These are phyloP conservation scores for Prunus mume DNA, from an alignment of 306 rosid genomes.

Conservation along the genomic window DNA sequence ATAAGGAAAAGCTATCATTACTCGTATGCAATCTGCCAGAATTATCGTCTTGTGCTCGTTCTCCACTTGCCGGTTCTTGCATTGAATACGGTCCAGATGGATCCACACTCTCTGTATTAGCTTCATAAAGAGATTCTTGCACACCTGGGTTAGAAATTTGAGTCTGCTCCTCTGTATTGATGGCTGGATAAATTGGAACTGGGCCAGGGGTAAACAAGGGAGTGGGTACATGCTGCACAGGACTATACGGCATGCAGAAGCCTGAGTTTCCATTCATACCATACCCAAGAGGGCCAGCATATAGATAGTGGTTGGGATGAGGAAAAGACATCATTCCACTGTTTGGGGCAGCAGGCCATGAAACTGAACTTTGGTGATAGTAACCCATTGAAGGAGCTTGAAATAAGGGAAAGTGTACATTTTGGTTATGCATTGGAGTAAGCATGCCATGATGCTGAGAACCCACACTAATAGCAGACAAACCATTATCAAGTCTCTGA, in stretches of 20 bases:
- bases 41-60: slow-evolving; percentile 35
- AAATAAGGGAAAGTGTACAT: slow-evolving; percentile 65
- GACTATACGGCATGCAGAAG: slow-evolving; percentile 77
- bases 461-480: slow-evolving; percentile 48
- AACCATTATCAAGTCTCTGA: slow-evolving; percentile 46
- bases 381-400: slow-evolving; percentile 76
- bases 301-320: slow-evolving; percentile 66
- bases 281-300: slow-evolving; percentile 77
- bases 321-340: slow-evolving; percentile 69
- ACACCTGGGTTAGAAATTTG: slow-evolving; percentile 41
- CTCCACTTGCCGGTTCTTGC: slow-evolving; percentile 38
- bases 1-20: slow-evolving; percentile 67
- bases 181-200: slow-evolving; percentile 65
- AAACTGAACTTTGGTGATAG: slow-evolving; percentile 81
- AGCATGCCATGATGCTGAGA: slow-evolving; percentile 62
- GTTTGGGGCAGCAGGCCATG: slow-evolving; percentile 75
- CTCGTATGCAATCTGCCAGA: slow-evolving; percentile 43
- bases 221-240: slow-evolving; percentile 63
- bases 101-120: slow-evolving; percentile 36
- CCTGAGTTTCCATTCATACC: slow-evolving; percentile 72
- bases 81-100: slow-evolving; percentile 39
- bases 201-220: slow-evolving; percentile 59
- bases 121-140: slow-evolving; percentile 44
- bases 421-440: slow-evolving; percentile 54
- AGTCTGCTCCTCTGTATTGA: slow-evolving; percentile 42